Evolutionary conservation across 148 eudicot genomes (phyloP).

Genomic region (Rhododendron griersonianum): DNA sequence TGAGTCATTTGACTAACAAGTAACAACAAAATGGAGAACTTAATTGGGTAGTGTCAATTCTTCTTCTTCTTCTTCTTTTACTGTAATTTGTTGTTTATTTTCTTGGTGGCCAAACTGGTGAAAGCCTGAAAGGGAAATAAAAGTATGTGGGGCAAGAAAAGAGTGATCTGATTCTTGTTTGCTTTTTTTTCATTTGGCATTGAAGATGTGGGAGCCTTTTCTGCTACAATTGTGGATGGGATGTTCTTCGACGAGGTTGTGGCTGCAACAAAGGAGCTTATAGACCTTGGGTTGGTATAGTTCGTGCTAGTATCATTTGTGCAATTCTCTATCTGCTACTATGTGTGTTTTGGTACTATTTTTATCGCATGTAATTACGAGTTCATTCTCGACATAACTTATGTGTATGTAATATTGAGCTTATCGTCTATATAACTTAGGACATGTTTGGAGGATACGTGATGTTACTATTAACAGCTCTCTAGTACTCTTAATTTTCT

Average conservation of each 20-base stretch:
- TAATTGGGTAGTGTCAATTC: not conserved
- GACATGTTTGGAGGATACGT: not conserved
- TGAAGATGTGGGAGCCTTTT: constrained; percentile 36
- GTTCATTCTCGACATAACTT: not conserved
- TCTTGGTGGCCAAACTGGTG: not conserved
- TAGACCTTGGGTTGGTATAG: constrained; percentile 12
- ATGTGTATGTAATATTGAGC: not conserved
- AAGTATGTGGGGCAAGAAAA: not conserved
- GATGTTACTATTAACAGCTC: not conserved
- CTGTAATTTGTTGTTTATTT: not conserved
- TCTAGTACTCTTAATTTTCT: not conserved
- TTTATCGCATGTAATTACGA: not conserved
- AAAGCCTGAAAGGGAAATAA: not conserved
- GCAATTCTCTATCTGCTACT: not conserved
- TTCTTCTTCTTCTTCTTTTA: not conserved
- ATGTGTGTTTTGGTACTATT: not conserved
- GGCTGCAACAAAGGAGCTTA: constrained; percentile 13
- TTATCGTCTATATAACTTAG: not conserved
- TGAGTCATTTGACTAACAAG: not conserved
- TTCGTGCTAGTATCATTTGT: not conserved
- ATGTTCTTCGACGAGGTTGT: constrained; percentile 27
- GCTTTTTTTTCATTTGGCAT: not conserved
- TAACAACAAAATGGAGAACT: not conserved
- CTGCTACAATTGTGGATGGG: constrained; percentile 45
- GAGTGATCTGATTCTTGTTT: not conserved